Conservation (phyloP, 192 early-diverging fungal genomes). For the Thoreauomyces humboldtii region DNA sequence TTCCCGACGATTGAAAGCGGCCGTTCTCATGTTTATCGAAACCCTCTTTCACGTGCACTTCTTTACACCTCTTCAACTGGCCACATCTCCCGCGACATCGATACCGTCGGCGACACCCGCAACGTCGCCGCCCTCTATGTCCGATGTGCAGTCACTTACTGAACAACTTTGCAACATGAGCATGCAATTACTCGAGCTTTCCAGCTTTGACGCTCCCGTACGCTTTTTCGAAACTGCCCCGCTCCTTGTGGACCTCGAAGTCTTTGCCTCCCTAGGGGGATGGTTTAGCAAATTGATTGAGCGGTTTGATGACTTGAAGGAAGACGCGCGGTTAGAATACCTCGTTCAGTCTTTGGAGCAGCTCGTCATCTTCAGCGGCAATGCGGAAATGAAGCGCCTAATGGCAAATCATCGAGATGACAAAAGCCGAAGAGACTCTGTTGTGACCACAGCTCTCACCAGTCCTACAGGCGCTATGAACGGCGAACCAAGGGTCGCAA, state of each 20-base stretch:
- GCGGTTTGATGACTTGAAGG: conserved; percentile 30
- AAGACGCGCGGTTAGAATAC: conserved; percentile 63
- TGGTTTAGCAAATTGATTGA: conserved; percentile 51
- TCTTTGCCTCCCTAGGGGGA: conserved; percentile 62
- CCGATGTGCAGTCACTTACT: conserved; percentile 9
- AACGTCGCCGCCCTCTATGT: neutral
- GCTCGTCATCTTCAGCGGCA: conserved; percentile 52
- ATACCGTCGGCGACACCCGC: conserved; percentile 4
- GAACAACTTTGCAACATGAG: conserved; percentile 50
- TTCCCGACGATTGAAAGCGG: conserved; percentile 43
- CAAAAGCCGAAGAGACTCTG: neutral
- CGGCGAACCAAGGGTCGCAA: neutral
- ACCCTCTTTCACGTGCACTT: conserved; percentile 49
- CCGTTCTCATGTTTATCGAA: conserved; percentile 50
- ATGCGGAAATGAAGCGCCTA: conserved; percentile 49
- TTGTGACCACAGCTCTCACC: too few relatives aligned
- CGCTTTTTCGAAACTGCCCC: conserved; percentile 69
- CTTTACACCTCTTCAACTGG: conserved; percentile 32
- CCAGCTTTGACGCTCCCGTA: conserved; percentile 55
- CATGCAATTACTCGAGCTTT: conserved; percentile 62
- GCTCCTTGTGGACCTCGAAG: conserved; percentile 81
- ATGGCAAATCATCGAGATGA: conserved; percentile 36
- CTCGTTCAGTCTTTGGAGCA: conserved; percentile 68
- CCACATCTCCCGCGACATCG: neutral
- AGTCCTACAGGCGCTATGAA: neutral